These are phyloP conservation scores for Lolium multiflorum DNA, from an alignment of 176 grass and related monocot genomes.

Conservation along the genomic window DNA sequence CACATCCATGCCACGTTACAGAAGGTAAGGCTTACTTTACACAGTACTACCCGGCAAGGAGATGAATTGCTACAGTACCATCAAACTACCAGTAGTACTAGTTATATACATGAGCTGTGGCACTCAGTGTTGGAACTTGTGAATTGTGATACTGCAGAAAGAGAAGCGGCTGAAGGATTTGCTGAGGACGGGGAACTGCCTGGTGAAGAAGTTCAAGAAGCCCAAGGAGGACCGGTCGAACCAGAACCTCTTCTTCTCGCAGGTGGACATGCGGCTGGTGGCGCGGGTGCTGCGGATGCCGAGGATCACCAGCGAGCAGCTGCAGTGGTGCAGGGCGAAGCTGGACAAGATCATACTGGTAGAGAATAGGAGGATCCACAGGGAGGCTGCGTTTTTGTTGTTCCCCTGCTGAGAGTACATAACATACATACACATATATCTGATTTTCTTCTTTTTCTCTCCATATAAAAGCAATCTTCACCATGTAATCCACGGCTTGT, in stretches of 20 bases:
- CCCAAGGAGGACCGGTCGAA: constrained; percentile 87
- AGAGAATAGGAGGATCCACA: constrained; percentile 76
- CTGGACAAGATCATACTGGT: constrained; percentile 75
- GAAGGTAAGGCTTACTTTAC: constrained; percentile 59
- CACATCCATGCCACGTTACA: constrained; percentile 68
- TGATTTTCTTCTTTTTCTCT: background rate
- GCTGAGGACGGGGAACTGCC: constrained; percentile 85
- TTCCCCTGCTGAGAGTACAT: constrained; percentile 76
- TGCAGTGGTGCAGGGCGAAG: constrained; percentile 89
- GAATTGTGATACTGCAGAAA: constrained; percentile 53
- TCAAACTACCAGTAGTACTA: background rate
- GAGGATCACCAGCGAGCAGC: constrained; percentile 80
- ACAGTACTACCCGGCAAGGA: background rate
- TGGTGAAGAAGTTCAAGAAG: constrained; percentile 98
- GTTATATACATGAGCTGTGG: constrained; percentile 3
- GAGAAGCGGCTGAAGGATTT: constrained; percentile 90
- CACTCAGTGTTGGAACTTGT: background rate
- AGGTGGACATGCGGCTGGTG: constrained; percentile 82
- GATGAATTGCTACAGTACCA: constrained; percentile 18
- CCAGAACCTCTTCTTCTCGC: constrained; percentile 90
- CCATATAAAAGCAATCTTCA: background rate
- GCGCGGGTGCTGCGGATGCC: constrained; percentile 82
- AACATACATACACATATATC: constrained; percentile 34
- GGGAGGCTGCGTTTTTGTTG: constrained; percentile 96
- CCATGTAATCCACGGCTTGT: constrained; percentile 44